phyloP scores from a whole-genome alignment of 805 yeast genomes.

The Brettanomyces custersianus region DNA sequence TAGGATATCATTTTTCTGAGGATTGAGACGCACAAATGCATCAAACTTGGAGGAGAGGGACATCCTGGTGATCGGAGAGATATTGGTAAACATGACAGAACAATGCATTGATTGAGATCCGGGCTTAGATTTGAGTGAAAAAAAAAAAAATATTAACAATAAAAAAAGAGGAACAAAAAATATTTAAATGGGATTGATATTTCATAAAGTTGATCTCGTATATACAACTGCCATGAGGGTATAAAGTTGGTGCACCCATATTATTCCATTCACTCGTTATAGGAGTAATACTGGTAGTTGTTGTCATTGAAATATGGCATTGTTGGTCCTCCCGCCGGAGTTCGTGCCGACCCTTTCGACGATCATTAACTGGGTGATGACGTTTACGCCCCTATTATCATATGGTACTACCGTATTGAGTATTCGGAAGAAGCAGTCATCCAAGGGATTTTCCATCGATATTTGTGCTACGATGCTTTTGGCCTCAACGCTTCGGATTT shows the following conservation, averaged over 20 bases:
- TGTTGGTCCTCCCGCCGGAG: conserved; percentile 23
- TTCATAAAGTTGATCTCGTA: too few species aligned
- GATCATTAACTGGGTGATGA: conserved; percentile 54
- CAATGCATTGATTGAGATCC: too few species aligned
- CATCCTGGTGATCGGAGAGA: too few species aligned
- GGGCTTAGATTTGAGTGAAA: too few species aligned
- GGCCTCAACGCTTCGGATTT: conserved; percentile 63
- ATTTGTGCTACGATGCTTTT: conserved; percentile 87
- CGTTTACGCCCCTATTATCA: conserved; percentile 78
- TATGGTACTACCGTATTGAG: conserved; percentile 76
- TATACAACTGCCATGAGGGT: too few species aligned
- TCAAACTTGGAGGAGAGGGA: too few species aligned
- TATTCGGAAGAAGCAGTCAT: conserved; percentile 53
- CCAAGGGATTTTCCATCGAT: conserved; percentile 83
- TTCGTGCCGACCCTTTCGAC: conserved; percentile 25
- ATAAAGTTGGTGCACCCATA: too few species aligned
- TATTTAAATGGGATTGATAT: too few species aligned
- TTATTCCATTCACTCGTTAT: not conserved
- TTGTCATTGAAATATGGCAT: conserved; percentile 23
- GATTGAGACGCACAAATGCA: not conserved
- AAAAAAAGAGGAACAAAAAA: too few species aligned
- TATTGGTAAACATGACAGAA: too few species aligned
- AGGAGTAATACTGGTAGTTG: not conserved
- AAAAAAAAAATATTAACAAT: too few species aligned
- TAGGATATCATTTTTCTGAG: not conserved